A percentile compares a stretch with the other conserved stretches of the same genome.
Conservation (phyloP, 306 rosid genomes). For the Fragaria iinumae region DNA sequence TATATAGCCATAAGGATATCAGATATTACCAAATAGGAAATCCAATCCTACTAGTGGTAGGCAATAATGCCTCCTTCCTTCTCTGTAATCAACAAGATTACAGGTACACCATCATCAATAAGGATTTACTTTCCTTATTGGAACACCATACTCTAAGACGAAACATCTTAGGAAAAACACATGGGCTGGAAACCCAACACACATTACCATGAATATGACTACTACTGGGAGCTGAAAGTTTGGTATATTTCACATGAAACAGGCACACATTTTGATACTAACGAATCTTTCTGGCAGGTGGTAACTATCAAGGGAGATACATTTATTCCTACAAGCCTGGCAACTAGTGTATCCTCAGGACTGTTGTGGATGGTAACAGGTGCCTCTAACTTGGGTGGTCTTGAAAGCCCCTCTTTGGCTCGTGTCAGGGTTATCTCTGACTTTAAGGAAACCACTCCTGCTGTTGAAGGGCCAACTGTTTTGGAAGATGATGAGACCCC, state of each 20-base stretch:
- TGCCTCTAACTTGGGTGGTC: constrained; percentile 61
- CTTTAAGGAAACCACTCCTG: constrained; percentile 23
- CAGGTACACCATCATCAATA: too few species aligned
- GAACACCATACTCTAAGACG: too few species aligned
- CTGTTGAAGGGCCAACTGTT: constrained; percentile 33
- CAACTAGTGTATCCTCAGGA: constrained; percentile 38
- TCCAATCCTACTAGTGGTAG: too few species aligned
- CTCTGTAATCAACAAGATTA: too few species aligned
- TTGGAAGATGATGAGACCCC: constrained; percentile 63
- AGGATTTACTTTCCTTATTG: too few species aligned
- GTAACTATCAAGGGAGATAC: constrained; percentile 58
- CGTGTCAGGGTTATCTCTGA: constrained; percentile 62
- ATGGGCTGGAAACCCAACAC: too few species aligned
- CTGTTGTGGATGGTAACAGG: constrained; percentile 85
- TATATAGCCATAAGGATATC: too few species aligned
- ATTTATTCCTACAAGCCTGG: constrained; percentile 78
- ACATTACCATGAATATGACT: neutral
- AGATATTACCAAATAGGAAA: too few species aligned
- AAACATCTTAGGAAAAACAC: too few species aligned
- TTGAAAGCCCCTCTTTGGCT: constrained; percentile 45
- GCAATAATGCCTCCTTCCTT: too few species aligned
- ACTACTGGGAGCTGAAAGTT: neutral
- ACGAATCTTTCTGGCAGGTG: constrained; percentile 44
- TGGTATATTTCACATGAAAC: neutral
- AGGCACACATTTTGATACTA: neutral